Evolutionary conservation across 108 stramenopile species (phyloP), one percentile per base, ranked within the genome.

Genomic region (Skeletonema marinoi): DNA sequence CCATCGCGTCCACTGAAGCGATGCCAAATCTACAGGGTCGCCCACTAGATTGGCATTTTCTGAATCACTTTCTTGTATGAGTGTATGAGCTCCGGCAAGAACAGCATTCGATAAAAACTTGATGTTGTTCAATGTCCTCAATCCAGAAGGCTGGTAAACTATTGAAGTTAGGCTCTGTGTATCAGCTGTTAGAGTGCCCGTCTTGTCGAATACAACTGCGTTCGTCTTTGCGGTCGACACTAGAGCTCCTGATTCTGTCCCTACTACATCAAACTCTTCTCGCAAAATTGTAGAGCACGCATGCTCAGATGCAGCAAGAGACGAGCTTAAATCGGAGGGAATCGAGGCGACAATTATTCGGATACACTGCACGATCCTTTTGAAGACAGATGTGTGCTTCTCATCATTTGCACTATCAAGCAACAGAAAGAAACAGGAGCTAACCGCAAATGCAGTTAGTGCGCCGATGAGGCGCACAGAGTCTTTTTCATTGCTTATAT

Each of bases 121-220:
- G 42, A 13, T 58, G 32, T 3, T 50, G 4, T 50, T 41, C 48
- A 21, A 33, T 12, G 46, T 32, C 25, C 66, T 13, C 56, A 30
- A 32, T 21, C 8, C 6, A 9, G 60, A 46, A 11, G 68, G 71
- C 38, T 85, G 66, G 29, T 77, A 41, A 14, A 82, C 62, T 46
- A 87, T 30, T 31, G 76, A 68, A 12, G 77, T 68, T 13, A 91
- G 41, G 14, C 79, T 66, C 60, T 91, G 88, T 16, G 88, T 88
- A 60, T 88, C 88, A 16, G 83, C 78, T 10, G 94, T 96, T 10
- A 97, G 68, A 9, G 96, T 97, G 9, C 96, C 96, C 8, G 96
- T 97, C 85, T 97, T 97, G 71, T 97, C 97, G 70, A 97, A 96
- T 19, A 97, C 88, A 33, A 88, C 85, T 11, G 70, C 80, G 60